A percentile compares a stretch with the other conserved stretches of the same genome.
phyloP scores from a whole-genome alignment of 208 protist genomes.

The Phytomonas sp. region DNA sequence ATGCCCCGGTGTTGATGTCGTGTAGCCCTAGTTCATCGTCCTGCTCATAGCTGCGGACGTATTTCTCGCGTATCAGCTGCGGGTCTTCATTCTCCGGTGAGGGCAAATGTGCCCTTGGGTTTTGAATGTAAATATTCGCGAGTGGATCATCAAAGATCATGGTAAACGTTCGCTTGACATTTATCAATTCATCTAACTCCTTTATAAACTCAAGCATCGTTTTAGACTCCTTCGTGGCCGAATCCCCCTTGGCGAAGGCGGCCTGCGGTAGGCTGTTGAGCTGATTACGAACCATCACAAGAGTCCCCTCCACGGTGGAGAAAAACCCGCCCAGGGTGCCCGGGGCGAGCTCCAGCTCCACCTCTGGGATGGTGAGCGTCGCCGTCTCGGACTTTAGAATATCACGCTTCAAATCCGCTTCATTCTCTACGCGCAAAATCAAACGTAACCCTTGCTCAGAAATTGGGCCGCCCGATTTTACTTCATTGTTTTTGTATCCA shows the following conservation, averaged over 20 bases:
- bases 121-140: conserved; percentile 90
- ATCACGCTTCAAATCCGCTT: conserved; percentile 89
- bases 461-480: conserved; percentile 89
- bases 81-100: conserved; percentile 84
- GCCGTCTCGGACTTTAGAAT: conserved; percentile 93
- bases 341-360: conserved; percentile 75
- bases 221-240: conserved; percentile 47
- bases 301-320: conserved; percentile 90
- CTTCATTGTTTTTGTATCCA: conserved; percentile 91
- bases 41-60: conserved; percentile 85
- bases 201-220: conserved; percentile 73
- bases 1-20: conserved; percentile 32
- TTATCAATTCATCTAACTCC: conserved; percentile 64
- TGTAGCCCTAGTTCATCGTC: conserved; percentile 91
- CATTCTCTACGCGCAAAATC: conserved; percentile 55
- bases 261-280: conserved; percentile 74
- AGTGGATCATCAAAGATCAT: conserved; percentile 92
- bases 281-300: conserved; percentile 82
- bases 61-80: conserved; percentile 61
- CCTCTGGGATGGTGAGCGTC: conserved; percentile 79
- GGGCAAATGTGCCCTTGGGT: conserved; percentile 79
- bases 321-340: conserved; percentile 93
- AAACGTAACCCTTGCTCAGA: conserved; percentile 59
- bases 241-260: conserved; percentile 66
- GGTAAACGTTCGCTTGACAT: conserved; percentile 73